These are phyloP conservation scores for Haplosporangium gracile DNA, from an alignment of 192 early-diverging fungal species.

Conservation along the genomic window DNA sequence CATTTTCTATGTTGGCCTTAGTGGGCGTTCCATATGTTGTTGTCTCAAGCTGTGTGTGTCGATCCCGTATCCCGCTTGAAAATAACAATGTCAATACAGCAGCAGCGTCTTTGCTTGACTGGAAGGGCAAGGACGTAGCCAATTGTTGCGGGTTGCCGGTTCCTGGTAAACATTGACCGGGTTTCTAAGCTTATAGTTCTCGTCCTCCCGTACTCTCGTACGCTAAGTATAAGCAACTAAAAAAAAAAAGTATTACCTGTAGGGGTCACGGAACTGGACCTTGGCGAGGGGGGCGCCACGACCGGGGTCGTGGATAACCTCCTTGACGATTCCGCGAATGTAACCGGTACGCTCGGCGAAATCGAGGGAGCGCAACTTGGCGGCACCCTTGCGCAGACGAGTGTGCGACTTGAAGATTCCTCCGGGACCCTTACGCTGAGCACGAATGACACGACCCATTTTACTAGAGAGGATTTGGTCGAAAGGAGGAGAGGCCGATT, in stretches of 20 bases:
- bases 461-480: conserved; percentile 25
- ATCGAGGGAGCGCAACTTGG: conserved; percentile 95
- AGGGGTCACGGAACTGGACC: conserved; percentile 84
- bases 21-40: background rate
- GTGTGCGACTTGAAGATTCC: conserved; percentile 98
- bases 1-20: background rate
- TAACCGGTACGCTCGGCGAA: conserved; percentile 98
- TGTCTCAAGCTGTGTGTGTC: background rate
- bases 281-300: conserved; percentile 97
- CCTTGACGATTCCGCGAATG: conserved; percentile 97
- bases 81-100: background rate
- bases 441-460: conserved; percentile 99
- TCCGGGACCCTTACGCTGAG: conserved; percentile 99
- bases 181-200: background rate
- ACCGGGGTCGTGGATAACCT: conserved; percentile 98
- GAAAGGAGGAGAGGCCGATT: background rate
- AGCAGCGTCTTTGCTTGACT: background rate
- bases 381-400: conserved; percentile 94
- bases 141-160: background rate
- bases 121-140: background rate
- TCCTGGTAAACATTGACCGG: background rate
- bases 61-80: background rate
- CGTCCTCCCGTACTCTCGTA: background rate
- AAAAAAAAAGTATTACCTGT: conserved; percentile 60
- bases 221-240: background rate